Conservation (phyloP, 768 basidiomycete genomes). For the Suillus subalutaceus region DNA sequence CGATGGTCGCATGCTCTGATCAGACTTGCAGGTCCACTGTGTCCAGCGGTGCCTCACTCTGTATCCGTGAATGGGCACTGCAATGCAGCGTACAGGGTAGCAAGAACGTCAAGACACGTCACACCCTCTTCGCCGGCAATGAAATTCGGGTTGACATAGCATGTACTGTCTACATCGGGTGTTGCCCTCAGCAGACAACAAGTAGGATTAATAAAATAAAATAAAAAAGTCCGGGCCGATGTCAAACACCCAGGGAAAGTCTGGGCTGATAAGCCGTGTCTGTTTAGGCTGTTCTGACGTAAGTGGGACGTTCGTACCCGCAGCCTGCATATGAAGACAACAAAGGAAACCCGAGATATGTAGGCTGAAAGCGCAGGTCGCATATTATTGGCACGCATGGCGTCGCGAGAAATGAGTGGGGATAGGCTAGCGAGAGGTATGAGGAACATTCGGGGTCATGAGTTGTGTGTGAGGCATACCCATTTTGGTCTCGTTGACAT, state of each 20-base stretch:
- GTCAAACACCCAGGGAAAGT: too few relatives aligned
- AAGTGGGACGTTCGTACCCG: slow-evolving; percentile 1
- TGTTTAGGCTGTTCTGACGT: not conserved
- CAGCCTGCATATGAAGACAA: not conserved
- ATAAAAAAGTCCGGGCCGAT: too few relatives aligned
- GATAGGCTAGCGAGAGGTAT: not conserved
- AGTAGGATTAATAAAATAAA: too few relatives aligned
- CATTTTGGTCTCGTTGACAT: too few relatives aligned
- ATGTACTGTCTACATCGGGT: too few relatives aligned
- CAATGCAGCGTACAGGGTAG: slow-evolving; percentile 4
- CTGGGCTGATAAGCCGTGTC: not conserved
- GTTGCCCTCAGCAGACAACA: too few relatives aligned
- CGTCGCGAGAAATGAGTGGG: not conserved
- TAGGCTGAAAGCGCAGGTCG: not conserved
- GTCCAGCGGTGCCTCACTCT: slow-evolving; percentile 9
- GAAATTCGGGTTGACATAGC: too few relatives aligned
- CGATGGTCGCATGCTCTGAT: not conserved
- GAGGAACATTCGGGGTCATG: too few relatives aligned
- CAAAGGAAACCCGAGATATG: not conserved
- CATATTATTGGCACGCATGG: not conserved
- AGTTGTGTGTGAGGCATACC: too few relatives aligned
- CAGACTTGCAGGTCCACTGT: not conserved
- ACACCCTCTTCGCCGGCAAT: not conserved
- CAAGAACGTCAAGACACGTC: slow-evolving; percentile 10
- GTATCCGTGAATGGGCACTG: slow-evolving; percentile 9